Evolutionary conservation across 2,329 filamentous ascomycete species (phyloP).

Genomic region (Stromatinia cepivora): DNA sequence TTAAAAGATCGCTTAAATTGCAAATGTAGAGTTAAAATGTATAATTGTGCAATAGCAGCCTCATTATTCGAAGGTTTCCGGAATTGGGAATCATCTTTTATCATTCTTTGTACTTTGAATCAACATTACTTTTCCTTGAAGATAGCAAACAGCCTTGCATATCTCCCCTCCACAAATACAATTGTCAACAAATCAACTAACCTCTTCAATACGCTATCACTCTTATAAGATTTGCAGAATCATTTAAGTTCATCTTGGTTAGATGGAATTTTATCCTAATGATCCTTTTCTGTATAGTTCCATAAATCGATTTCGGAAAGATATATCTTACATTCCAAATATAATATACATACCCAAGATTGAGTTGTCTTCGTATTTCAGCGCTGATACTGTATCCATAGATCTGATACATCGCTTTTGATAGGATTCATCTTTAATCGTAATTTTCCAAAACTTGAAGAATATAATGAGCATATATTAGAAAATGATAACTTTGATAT

Average conservation of each 20-base stretch:
- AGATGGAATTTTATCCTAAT: conserved; percentile 27
- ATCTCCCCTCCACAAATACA: background rate
- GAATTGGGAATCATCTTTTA: conserved; percentile 28
- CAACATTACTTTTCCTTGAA: conserved; percentile 24
- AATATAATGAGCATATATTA: too few relatives aligned
- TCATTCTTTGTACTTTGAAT: conserved; percentile 24
- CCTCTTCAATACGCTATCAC: conserved; percentile 27
- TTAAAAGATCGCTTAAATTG: conserved; percentile 26
- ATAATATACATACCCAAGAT: conserved; percentile 30
- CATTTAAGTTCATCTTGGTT: conserved; percentile 19
- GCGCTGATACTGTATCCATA: conserved; percentile 34
- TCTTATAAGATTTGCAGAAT: conserved; percentile 26
- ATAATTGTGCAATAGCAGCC: conserved; percentile 6
- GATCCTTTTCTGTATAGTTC: conserved; percentile 27
- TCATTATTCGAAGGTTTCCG: conserved; percentile 27
- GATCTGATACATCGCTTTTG: background rate
- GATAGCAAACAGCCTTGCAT: conserved; percentile 1
- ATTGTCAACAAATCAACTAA: conserved; percentile 10
- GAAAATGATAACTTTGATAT: too few relatives aligned
- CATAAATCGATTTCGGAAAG: conserved; percentile 25
- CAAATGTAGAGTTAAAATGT: conserved; percentile 23
- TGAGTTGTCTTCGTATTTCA: conserved; percentile 28
- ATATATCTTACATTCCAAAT: conserved; percentile 27
- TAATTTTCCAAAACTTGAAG: too few relatives aligned
- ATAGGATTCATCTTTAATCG: background rate